These are phyloP conservation scores for cucumber (Cucumis sativus) DNA, from an alignment of 306 rosid genomes.

Conservation along the genomic window DNA sequence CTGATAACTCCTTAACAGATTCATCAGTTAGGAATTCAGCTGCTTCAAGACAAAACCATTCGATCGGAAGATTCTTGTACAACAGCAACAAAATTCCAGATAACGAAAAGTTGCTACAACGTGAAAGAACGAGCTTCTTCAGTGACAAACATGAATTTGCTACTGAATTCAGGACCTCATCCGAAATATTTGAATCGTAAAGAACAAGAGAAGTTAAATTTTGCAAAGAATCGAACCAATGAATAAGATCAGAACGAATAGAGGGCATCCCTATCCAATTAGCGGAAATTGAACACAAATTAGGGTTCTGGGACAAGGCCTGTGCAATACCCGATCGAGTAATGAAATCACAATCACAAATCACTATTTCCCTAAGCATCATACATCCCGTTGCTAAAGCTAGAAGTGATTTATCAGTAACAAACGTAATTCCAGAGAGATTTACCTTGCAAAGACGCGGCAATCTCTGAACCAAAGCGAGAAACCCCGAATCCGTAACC, in stretches of 20 bases:
- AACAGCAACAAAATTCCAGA: slow-evolving; percentile 31
- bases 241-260: slow-evolving; percentile 11
- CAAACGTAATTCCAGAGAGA: slow-evolving; percentile 32
- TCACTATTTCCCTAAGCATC: slow-evolving; percentile 19
- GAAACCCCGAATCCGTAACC: slow-evolving; percentile 37
- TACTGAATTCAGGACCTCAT: slow-evolving; percentile 32
- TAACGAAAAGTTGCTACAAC: slow-evolving; percentile 18
- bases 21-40: slow-evolving; percentile 27
- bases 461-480: slow-evolving; percentile 16
- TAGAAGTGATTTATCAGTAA: slow-evolving; percentile 24
- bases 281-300: slow-evolving; percentile 26
- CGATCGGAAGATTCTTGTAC: slow-evolving; percentile 20
- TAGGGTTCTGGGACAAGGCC: slow-evolving; percentile 17
- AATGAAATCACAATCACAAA: slow-evolving; percentile 17
- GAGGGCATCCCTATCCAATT: slow-evolving; percentile 4
- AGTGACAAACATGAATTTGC: slow-evolving; percentile 42
- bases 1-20: slow-evolving; percentile 23
- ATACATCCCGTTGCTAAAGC: slow-evolving; percentile 22
- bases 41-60: slow-evolving; percentile 32
- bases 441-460: slow-evolving; percentile 33
- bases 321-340: slow-evolving; percentile 28
- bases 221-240: slow-evolving; percentile 18
- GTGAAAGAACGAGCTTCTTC: slow-evolving; percentile 32
- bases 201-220: slow-evolving; percentile 30
- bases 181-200: slow-evolving; percentile 17